Conservation (phyloP, 176 grass and related monocot species). For the Cenchrus americanus region DNA sequence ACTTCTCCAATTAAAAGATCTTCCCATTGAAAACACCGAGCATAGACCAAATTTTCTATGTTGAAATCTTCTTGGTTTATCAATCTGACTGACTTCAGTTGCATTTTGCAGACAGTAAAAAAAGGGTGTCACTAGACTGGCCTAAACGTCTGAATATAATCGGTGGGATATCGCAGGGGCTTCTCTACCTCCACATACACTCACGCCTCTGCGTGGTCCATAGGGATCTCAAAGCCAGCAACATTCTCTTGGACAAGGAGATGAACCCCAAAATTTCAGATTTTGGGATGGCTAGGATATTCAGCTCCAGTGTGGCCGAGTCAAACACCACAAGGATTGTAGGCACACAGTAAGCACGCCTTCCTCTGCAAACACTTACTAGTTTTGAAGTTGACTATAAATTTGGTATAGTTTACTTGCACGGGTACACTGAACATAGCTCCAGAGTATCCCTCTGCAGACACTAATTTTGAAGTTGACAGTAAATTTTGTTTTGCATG, state of each 20-base stretch:
- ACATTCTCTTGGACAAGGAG: conserved; percentile 60
- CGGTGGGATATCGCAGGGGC: conserved; percentile 57
- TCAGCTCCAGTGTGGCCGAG: conserved; percentile 41
- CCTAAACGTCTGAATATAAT: conserved; percentile 47
- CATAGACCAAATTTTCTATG: background rate
- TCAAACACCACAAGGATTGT: conserved; percentile 58
- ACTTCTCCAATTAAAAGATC: background rate
- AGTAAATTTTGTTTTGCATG: background rate
- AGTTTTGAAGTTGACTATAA: background rate
- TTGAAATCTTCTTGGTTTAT: background rate
- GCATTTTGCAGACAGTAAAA: conserved; percentile 30
- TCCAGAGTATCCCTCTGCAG: conserved; percentile 55
- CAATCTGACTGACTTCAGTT: background rate
- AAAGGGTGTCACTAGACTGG: conserved; percentile 37
- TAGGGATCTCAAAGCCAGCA: conserved; percentile 69
- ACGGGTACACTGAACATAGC: background rate
- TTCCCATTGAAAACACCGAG: background rate
- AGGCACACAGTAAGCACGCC: conserved; percentile 59
- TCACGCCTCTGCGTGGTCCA: conserved; percentile 59
- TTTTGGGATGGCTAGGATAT: conserved; percentile 60
- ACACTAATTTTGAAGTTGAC: too few species aligned
- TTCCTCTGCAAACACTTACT: background rate
- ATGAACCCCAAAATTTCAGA: conserved; percentile 74
- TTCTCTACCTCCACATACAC: conserved; percentile 67
- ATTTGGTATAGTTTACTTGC: background rate